A percentile compares a stretch with the other conserved stretches of the same genome.
These are phyloP conservation scores for Diaporthe citri DNA, from an alignment of 2,329 filamentous ascomycete species.

Conservation along the genomic window DNA sequence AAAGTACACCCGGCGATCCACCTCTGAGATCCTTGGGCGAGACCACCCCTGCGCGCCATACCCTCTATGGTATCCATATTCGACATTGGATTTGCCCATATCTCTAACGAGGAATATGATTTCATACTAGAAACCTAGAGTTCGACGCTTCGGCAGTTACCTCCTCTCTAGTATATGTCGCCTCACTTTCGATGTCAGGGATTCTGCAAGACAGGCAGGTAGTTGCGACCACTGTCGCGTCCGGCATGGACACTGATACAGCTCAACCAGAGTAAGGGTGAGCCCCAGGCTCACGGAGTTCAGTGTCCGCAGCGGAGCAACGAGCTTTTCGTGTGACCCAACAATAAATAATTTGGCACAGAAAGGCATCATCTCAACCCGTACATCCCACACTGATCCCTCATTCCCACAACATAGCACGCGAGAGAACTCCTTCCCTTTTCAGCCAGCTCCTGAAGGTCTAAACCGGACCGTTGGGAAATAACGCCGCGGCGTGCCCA, in stretches of 20 bases:
- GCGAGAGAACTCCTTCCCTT: slow-evolving; percentile 12
- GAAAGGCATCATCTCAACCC: background rate
- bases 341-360: background rate
- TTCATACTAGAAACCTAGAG: slow-evolving; percentile 1
- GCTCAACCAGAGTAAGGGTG: background rate
- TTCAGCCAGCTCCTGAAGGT: slow-evolving; percentile 4
- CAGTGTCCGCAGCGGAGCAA: background rate
- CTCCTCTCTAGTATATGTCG: background rate
- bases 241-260: background rate
- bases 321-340: background rate
- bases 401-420: background rate
- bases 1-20: slow-evolving; percentile 2
- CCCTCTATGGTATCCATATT: background rate
- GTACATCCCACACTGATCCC: background rate
- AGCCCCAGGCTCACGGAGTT: background rate
- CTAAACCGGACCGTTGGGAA: background rate
- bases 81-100: background rate
- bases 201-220: background rate
- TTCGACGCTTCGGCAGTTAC: background rate
- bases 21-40: background rate
- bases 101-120: background rate
- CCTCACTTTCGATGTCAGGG: background rate
- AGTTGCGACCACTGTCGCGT: background rate
- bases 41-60: background rate
- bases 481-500: background rate